Base-by-base conservation (phyloP, 176 grass and related monocot species). In the Eragrostis nindensis region DNA sequence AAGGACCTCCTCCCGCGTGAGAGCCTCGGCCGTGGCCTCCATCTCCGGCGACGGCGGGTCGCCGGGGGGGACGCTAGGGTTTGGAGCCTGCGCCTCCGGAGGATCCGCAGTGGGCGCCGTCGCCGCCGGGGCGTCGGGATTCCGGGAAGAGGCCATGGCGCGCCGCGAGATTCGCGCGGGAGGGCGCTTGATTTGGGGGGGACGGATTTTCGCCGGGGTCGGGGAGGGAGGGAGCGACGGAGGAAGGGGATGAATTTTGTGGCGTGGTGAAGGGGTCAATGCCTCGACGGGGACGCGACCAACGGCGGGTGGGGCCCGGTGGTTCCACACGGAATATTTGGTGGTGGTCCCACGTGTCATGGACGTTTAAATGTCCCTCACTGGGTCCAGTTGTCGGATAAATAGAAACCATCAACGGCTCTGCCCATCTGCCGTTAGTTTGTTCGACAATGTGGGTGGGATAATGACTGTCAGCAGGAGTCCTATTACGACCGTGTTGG, bases 1-100 rank as follows among this genome's bases (percentile, higher is more conserved):
- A 11, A 95, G 86, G 16, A 98, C 88, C 81, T 98, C 95, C 78
- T 93, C 95, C 26, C 88, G 81, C 38, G 92, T 89, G 65, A 98
- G 92, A 8, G 88, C 86, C 86, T 89, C 88, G 38, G 80, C 90
- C 52, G 70, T 83, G 39, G 25, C 68, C 65, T 76, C 74, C 82
- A 85, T 82, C 80, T 78, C 73, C 67, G 62, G 89, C 66, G 60
- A 79, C 62, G 76, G 79, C 26, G 79, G 70, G 2, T 63, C 77
- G 68, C 69, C 74, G 45, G 18, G 65, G 7, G 41, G 30, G 36
- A 73, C 30, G 18, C 30, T 81, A 82, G 67, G 75, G 42, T 80
- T 80, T 65, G 65, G 36, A 24, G 68, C 21, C 9, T 36, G 64
- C 26, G 71, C 36, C 8, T 80, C 64, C 65, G 52, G 27, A 59